These are phyloP conservation scores for Protomyces macrosporus DNA, from an alignment of 1,139 yeast genomes.

Conservation along the genomic window DNA sequence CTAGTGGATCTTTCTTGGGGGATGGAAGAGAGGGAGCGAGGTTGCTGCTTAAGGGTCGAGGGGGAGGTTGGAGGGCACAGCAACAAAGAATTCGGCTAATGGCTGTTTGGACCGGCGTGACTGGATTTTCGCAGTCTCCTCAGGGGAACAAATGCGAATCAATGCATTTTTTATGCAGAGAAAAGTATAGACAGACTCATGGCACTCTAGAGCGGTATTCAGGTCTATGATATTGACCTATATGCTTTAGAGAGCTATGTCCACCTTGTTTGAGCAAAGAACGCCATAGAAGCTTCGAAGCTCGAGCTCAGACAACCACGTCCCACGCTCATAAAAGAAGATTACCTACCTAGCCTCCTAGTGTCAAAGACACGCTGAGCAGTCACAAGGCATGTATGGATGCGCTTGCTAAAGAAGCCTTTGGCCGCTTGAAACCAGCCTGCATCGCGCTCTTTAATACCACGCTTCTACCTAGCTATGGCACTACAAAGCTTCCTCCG, in stretches of 20 bases:
- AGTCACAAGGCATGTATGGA: slow-evolving; percentile 9
- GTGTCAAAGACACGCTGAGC: not conserved
- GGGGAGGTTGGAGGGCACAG: not conserved
- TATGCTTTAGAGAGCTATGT: no score
- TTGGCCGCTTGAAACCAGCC: slow-evolving; percentile 3
- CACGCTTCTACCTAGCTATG: not conserved
- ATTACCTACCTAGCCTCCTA: no score
- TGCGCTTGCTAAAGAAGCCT: not conserved
- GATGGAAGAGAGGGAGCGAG: not conserved
- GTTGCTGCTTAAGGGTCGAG: not conserved
- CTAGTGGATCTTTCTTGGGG: not conserved
- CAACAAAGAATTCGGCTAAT: not conserved
- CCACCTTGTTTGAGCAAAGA: no score
- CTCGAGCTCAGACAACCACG: no score
- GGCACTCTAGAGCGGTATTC: no score
- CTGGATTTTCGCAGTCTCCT: not conserved
- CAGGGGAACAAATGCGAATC: no score
- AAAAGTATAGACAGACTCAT: no score
- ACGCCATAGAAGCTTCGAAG: no score
- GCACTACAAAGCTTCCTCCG: not conserved
- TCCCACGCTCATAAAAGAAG: no score
- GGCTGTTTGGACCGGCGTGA: not conserved
- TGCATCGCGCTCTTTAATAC: slow-evolving; percentile 13
- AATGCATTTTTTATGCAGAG: no score
- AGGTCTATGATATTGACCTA: no score